Percentiles rank a stretch among this genome's conserved stretches.
Conservation (phyloP, 495 filamentous ascomycete species). For the Aspergillus baeticus region DNA sequence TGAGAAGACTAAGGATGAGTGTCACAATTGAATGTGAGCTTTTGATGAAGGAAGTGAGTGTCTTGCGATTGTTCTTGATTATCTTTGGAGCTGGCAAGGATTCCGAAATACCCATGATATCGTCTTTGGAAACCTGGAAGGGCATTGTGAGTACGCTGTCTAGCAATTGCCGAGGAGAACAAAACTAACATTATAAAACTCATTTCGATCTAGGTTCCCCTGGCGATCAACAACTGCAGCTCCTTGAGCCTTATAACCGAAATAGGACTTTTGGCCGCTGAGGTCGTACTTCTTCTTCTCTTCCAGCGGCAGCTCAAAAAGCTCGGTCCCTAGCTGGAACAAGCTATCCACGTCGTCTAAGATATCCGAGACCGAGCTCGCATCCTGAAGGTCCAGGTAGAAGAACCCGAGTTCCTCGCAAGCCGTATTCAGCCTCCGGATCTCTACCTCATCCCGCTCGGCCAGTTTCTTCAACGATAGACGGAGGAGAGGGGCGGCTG, state of each 20-base stretch:
- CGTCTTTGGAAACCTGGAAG: slow-evolving; percentile 48
- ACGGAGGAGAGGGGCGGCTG: slow-evolving; percentile 53
- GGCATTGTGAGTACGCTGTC: neutral
- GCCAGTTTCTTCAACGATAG: slow-evolving; percentile 52
- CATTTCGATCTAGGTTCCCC: slow-evolving; percentile 56
- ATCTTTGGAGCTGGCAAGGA: slow-evolving; percentile 47
- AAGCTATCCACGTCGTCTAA: slow-evolving; percentile 45
- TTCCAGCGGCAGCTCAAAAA: slow-evolving; percentile 49
- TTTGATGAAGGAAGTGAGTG: slow-evolving; percentile 47
- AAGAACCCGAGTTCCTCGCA: slow-evolving; percentile 62
- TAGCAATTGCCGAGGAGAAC: neutral
- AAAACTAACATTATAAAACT: slow-evolving; percentile 59
- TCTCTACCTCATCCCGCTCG: slow-evolving; percentile 38
- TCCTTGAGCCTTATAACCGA: slow-evolving; percentile 59
- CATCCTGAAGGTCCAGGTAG: slow-evolving; percentile 54
- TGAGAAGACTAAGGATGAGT: slow-evolving; percentile 49
- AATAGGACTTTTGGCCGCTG: slow-evolving; percentile 37
- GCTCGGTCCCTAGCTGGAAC: slow-evolving; percentile 41
- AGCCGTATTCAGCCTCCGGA: slow-evolving; percentile 42
- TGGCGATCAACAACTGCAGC: slow-evolving; percentile 47
- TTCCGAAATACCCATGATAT: slow-evolving; percentile 46
- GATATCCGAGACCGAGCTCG: slow-evolving; percentile 36
- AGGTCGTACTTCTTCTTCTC: slow-evolving; percentile 57
- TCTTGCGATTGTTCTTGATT: slow-evolving; percentile 32
- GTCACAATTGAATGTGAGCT: slow-evolving; percentile 49